Conservation (phyloP, 192 early-diverging fungal species). For the Podila minutissima region DNA sequence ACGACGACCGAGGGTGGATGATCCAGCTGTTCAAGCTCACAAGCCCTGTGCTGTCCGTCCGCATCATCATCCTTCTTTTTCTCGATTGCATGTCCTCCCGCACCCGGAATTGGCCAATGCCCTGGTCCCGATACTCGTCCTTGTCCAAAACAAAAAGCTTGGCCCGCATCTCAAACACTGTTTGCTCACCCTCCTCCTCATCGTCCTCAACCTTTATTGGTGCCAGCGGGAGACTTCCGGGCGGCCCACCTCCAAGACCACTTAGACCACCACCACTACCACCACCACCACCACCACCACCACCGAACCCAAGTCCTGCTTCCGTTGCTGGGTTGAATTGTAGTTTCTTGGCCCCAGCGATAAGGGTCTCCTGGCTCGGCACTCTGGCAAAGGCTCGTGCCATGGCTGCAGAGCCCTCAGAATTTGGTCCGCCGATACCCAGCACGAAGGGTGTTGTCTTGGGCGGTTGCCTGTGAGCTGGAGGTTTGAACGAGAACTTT, state of each 20-base stretch:
- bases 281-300: neutral
- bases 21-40: slow-evolving; percentile 19
- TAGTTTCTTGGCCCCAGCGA: too few relatives aligned
- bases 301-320: neutral
- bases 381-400: too few relatives aligned
- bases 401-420: too few relatives aligned
- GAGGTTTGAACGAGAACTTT: too few relatives aligned
- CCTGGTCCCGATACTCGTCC: slow-evolving; percentile 7
- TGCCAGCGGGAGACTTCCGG: slow-evolving; percentile 3
- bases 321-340: too few relatives aligned
- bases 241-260: neutral
- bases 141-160: slow-evolving; percentile 13
- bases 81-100: slow-evolving; percentile 13
- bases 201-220: slow-evolving; percentile 13
- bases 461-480: too few relatives aligned
- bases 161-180: slow-evolving; percentile 23
- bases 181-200: slow-evolving; percentile 23
- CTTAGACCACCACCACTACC: neutral
- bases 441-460: too few relatives aligned
- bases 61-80: slow-evolving; percentile 35
- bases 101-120: slow-evolving; percentile 35
- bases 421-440: too few relatives aligned
- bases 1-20: too few relatives aligned
- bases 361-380: too few relatives aligned
- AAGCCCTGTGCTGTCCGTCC: slow-evolving; percentile 8